Conservation (phyloP, 305 asterid species). For the Fraxinus sp. region DNA sequence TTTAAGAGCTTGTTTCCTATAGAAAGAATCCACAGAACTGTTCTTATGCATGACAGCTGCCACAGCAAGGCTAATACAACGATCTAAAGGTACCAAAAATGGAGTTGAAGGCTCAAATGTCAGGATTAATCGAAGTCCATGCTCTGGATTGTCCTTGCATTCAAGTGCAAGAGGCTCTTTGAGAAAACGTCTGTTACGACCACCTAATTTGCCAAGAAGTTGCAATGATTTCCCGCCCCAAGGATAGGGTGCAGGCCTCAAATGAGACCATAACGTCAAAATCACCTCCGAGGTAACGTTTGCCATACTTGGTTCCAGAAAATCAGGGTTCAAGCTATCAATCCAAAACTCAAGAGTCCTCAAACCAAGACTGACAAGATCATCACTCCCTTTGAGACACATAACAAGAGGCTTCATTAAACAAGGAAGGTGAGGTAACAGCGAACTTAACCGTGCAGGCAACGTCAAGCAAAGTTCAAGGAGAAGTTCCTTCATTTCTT, state of each 20-base stretch:
- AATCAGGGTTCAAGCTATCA: slow-evolving; percentile 99
- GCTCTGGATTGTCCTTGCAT: slow-evolving; percentile 99
- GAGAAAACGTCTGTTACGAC: slow-evolving; percentile 97
- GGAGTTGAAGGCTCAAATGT: slow-evolving; percentile 99
- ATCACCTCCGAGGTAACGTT: slow-evolving; percentile 99
- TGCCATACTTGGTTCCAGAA: slow-evolving; percentile 99
- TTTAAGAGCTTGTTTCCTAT: slow-evolving; percentile 85
- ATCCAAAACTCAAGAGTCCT: slow-evolving; percentile 99
- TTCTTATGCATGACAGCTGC: slow-evolving; percentile 88
- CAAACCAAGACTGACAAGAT: slow-evolving; percentile 85
- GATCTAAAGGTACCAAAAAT: slow-evolving; percentile 95
- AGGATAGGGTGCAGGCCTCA: slow-evolving; percentile 93
- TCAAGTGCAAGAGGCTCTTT: slow-evolving; percentile 98
- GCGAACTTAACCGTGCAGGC: slow-evolving; percentile 94
- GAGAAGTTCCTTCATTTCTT: slow-evolving; percentile 88
- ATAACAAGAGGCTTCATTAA: slow-evolving; percentile 97
- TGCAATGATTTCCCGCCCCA: slow-evolving; percentile 96
- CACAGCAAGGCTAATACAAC: slow-evolving; percentile 97
- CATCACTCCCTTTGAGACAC: slow-evolving; percentile 98
- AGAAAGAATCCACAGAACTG: slow-evolving; percentile 68
- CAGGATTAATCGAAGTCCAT: slow-evolving; percentile 91
- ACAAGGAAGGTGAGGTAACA: slow-evolving; percentile 95
- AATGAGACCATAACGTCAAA: slow-evolving; percentile 97
- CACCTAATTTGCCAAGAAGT: slow-evolving; percentile 99
- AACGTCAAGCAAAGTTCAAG: slow-evolving; percentile 87